Conservation (phyloP, 495 filamentous ascomycete genomes). For the Annulohypoxylon maeteangense region DNA sequence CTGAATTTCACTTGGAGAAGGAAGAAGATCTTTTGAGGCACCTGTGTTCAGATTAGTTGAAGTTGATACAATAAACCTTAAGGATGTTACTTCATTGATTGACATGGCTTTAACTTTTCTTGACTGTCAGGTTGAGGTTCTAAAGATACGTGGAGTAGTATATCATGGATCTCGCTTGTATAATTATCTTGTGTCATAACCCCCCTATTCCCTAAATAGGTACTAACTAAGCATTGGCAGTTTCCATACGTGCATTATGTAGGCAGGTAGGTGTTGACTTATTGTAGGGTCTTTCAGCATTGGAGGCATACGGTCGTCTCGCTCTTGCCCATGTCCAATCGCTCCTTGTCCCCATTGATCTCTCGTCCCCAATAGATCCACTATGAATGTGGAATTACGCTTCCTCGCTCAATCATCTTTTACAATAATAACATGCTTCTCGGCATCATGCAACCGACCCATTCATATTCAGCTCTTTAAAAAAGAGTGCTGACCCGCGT, state of each 20-base stretch:
- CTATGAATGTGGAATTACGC: conserved; percentile 10
- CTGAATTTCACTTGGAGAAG: conserved; percentile 27
- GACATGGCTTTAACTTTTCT: not conserved
- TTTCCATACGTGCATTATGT: not conserved
- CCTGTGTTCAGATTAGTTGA: not conserved
- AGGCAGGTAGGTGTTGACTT: conserved; percentile 5
- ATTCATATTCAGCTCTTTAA: conserved; percentile 4
- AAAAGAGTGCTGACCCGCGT: conserved; percentile 18
- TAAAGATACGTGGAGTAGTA: not conserved
- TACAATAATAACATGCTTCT: conserved; percentile 3
- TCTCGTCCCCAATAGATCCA: conserved; percentile 9
- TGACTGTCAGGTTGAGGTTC: not conserved
- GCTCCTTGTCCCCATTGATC: not conserved
- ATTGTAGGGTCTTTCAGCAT: not conserved
- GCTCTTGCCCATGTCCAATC: conserved; percentile 10
- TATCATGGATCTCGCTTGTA: not conserved
- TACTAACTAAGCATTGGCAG: not conserved
- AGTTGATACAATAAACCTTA: not conserved
- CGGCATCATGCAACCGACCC: conserved; percentile 15
- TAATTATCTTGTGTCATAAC: not conserved
- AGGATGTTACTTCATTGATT: conserved; percentile 5
- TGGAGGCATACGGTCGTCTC: conserved; percentile 1
- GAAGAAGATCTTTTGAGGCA: conserved; percentile 2
- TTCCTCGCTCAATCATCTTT: conserved; percentile 15
- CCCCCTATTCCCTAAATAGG: not conserved